Conservation (phyloP, 192 early-diverging fungal species). For the Linderina pennispora region DNA sequence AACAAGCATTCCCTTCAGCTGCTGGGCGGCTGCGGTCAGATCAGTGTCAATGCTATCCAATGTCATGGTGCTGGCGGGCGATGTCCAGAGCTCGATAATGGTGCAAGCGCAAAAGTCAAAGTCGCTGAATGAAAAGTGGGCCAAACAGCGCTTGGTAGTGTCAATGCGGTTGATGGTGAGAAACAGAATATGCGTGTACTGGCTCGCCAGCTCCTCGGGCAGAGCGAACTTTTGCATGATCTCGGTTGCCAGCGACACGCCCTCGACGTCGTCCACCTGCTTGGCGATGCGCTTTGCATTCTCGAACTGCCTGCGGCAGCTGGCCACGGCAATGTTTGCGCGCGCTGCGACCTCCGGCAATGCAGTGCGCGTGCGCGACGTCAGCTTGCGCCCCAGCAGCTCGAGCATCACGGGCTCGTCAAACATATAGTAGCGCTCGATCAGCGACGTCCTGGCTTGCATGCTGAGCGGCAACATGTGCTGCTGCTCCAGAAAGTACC, state of each 20-base stretch:
- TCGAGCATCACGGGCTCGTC: conserved; percentile 23
- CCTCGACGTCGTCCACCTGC: conserved; percentile 51
- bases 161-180: conserved; percentile 23
- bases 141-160: conserved; percentile 18
- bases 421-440: conserved; percentile 19
- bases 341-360: conserved; percentile 13
- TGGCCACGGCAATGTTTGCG: conserved; percentile 12
- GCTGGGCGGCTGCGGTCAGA: conserved; percentile 47
- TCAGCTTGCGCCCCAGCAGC: conserved; percentile 22
- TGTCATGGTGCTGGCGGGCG: conserved; percentile 21
- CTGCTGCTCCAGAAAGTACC: conserved; percentile 22
- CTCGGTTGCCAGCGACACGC: conserved; percentile 25
- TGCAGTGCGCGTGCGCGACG: conserved; percentile 17
- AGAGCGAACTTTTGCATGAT: conserved; percentile 23
- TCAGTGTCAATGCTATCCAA: conserved; percentile 36
- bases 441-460: conserved; percentile 7
- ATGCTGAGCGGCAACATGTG: conserved; percentile 13
- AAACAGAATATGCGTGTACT: conserved; percentile 18
- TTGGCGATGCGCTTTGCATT: conserved; percentile 60
- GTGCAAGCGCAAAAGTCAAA: conserved; percentile 24
- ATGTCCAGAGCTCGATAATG: conserved; percentile 23
- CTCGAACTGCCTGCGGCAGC: conserved; percentile 48
- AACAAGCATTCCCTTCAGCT: conserved; percentile 44
- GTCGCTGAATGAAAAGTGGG: conserved; percentile 17
- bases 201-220: conserved; percentile 7